These are phyloP conservation scores for Nemania abortiva DNA, from an alignment of 2,329 filamentous ascomycete genomes.

Conservation along the genomic window DNA sequence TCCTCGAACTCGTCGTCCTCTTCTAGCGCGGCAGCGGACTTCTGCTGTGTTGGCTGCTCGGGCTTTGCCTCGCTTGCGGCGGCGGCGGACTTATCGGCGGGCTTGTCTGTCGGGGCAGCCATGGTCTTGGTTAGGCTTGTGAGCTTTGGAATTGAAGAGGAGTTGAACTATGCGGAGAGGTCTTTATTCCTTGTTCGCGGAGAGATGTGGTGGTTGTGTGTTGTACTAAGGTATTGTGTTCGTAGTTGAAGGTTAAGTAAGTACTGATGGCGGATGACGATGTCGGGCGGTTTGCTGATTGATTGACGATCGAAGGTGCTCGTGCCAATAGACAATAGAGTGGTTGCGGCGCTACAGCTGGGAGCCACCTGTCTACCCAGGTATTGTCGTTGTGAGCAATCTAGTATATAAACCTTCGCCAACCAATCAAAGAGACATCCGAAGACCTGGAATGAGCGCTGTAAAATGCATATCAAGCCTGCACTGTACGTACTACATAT, in stretches of 20 bases:
- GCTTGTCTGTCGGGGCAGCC: slow-evolving; percentile 46
- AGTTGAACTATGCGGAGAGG: background rate
- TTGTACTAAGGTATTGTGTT: too few relatives aligned
- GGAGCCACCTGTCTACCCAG: slow-evolving; percentile 28
- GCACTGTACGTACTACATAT: too few relatives aligned
- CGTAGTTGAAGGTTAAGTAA: slow-evolving; percentile 10
- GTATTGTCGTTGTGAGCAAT: too few relatives aligned
- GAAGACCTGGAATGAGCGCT: slow-evolving; percentile 16
- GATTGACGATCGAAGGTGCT: slow-evolving; percentile 4
- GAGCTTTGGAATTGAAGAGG: background rate
- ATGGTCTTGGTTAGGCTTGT: slow-evolving; percentile 34
- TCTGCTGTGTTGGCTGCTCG: slow-evolving; percentile 67
- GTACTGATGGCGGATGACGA: slow-evolving; percentile 22
- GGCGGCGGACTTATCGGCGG: slow-evolving; percentile 55
- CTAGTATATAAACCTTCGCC: too few relatives aligned
- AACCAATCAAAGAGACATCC: slow-evolving; percentile 21
- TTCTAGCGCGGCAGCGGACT: slow-evolving; percentile 78
- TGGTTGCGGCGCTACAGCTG: slow-evolving; percentile 31
- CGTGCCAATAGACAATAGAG: background rate
- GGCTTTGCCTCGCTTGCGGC: slow-evolving; percentile 58
- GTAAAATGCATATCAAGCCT: too few relatives aligned
- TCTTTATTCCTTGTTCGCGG: background rate
- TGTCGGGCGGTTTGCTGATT: slow-evolving; percentile 22
- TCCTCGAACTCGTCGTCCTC: slow-evolving; percentile 99
- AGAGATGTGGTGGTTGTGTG: background rate